Evolutionary conservation across 2,329 filamentous ascomycete genomes (phyloP), one percentile per base, ranked within the genome.

Genomic region (Aspergillus pseudonomiae): DNA sequence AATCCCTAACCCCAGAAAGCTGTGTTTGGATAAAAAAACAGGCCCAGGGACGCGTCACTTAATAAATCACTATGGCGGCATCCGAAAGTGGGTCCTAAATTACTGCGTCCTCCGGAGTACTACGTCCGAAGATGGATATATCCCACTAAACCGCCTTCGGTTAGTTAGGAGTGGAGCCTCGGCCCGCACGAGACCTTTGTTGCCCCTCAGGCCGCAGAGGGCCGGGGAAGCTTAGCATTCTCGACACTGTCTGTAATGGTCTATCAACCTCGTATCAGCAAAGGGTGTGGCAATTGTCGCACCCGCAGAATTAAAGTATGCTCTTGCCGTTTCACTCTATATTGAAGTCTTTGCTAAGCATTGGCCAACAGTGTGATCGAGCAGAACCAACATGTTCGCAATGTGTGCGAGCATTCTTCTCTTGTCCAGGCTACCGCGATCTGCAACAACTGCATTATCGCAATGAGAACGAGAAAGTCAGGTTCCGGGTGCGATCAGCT

Each of bases 321-420:
- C 45, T 28, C 3, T 12, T 26, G 6, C 24, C 9, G 21, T 16
- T 14, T 26, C 11, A 24, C 21, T 4, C 7, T 48, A 16, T 26
- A 7, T 3, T 28, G 24, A 41, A 41, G 16, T 19, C 1, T 24
- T 48, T 48, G 21, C 24, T 48, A 26, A 48, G 6, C 39, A 7
- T 41, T 4, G 46, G 26, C 28, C 1, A 12, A 41, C 46, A 59
- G 57, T 59, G 57, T 32, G 57, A 59, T 45, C 41, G 30, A 43
- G 46, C 57, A 34, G 46, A 59, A 32, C 43, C 57, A 6, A 21
- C 57, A 14, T 59, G 57, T 16, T 46, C 46, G 16, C 57, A 46
- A 28, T 59, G 57, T 39, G 24, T 32, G 26, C 57, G 43, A 16
- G 57, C 57, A 32, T 26, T 16, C n/a, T 59, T 46, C 41, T 41